phyloP scores from a whole-genome alignment of 2,329 filamentous ascomycete species.

The Parafenestella ontariensis region DNA sequence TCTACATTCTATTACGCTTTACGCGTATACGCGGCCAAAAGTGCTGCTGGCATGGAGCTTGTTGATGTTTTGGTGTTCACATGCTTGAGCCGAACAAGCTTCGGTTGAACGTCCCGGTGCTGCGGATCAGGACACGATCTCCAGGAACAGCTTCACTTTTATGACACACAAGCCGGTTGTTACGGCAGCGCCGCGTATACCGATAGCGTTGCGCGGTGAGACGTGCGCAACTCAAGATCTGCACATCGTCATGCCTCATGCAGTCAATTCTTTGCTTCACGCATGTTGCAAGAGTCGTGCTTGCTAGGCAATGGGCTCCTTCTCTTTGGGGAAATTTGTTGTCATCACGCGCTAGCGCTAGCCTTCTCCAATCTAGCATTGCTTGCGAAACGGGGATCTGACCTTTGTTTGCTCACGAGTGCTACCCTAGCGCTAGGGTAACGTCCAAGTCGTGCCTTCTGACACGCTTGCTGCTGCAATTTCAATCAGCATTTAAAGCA shows the following conservation, averaged over 20 bases:
- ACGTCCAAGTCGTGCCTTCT: too few species aligned
- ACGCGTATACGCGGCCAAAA: constrained; percentile 15
- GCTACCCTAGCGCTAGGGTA: not conserved
- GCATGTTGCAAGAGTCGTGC: not conserved
- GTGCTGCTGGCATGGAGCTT: too few species aligned
- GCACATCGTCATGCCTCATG: not conserved
- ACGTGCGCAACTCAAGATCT: constrained; percentile 7
- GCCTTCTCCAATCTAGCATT: not conserved
- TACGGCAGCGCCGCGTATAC: not conserved
- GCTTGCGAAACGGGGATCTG: not conserved
- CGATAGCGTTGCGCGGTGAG: constrained; percentile 5
- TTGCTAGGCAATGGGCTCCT: not conserved
- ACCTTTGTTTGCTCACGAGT: not conserved
- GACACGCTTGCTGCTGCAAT: too few species aligned
- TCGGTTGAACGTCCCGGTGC: too few species aligned
- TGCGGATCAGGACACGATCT: constrained; percentile 6
- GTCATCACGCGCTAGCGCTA: not conserved
- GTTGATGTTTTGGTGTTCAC: too few species aligned
- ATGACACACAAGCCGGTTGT: constrained; percentile 10
- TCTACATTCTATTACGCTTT: constrained; percentile 2
- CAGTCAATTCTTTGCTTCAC: not conserved
- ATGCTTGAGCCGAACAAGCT: too few species aligned
- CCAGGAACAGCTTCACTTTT: constrained; percentile 13
- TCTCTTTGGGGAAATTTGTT: not conserved
- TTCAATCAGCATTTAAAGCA: too few species aligned